Evolutionary conservation across 2,329 filamentous ascomycete genomes (phyloP), one percentile per base, ranked within the genome.

Genomic region (Ophiostoma ips): DNA sequence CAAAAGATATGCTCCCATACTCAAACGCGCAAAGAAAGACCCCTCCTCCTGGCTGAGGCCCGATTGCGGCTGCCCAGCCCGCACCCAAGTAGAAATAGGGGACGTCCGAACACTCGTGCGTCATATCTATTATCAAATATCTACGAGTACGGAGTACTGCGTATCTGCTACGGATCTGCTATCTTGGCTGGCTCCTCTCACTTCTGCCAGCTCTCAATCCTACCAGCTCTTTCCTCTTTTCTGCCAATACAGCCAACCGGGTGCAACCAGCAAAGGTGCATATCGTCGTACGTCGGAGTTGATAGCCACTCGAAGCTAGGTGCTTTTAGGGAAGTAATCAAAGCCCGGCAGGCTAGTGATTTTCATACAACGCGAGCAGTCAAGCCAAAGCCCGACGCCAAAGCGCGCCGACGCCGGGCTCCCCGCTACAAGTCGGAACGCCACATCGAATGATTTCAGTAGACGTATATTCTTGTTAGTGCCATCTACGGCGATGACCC

Each of bases 241-340:
- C n/a, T n/a, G n/a, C n/a, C n/a, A n/a, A n/a, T n/a, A n/a, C n/a
- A n/a, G n/a, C n/a, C n/a, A n/a, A n/a, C n/a, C n/a, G n/a, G n/a
- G n/a, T n/a, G n/a, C n/a, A n/a, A n/a, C n/a, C n/a, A n/a, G 24
- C 5, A 4, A 28, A 5, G 24, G 5, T 28, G 24, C 24, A 28
- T 28, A 28, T 28, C 8, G 5, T 28, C 24, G 24, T 28, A 4
- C 5, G 24, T 28, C 24, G 8, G 5, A 28, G 24, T 8, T 8
- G 5, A 28, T 28, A 28, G 4, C 24, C n/a, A n/a, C 37, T 7
- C 6, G 37, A 21, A 21, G 24, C 40, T 43, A 43, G 40, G 28
- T 43, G 24, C 38, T 43, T 43, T 43, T 43, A 24, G 40, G 40
- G 40, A 43, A 43, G 40, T 43, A 43, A 43, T 43, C 40, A 43